Conservation (phyloP, 352 stramenopile species). For the Pythium phragmitis region DNA sequence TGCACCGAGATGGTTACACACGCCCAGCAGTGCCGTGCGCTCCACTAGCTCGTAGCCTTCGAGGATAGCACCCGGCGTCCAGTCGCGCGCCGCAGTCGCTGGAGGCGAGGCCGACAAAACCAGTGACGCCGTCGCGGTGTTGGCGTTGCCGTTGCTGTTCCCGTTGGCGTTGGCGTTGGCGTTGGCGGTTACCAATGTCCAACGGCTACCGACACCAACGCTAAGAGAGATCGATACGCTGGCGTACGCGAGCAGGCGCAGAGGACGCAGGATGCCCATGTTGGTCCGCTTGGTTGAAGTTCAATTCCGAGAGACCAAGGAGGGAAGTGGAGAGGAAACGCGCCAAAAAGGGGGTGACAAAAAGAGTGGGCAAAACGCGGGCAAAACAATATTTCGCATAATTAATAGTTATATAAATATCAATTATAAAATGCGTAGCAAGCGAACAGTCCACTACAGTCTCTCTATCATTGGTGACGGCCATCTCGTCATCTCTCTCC, state of each 20-base stretch:
- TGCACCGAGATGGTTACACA: slow-evolving; percentile 48
- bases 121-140: neutral
- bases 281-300: slow-evolving; percentile 10
- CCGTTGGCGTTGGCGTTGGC: neutral
- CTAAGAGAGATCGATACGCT: neutral
- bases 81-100: slow-evolving; percentile 2
- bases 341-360: slow-evolving; percentile 1
- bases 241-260: neutral
- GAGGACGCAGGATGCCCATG: neutral
- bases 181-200: neutral
- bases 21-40: slow-evolving; percentile 54
- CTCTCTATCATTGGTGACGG: too few relatives aligned
- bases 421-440: slow-evolving; percentile 6
- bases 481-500: too few relatives aligned
- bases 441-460: too few relatives aligned
- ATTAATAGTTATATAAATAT: slow-evolving; percentile 18
- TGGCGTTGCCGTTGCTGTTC: neutral
- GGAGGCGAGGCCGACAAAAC: too few relatives aligned
- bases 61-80: slow-evolving; percentile 38
- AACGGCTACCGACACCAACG: neutral
- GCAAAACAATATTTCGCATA: neutral
- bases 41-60: slow-evolving; percentile 75
- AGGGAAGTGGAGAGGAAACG: neutral
- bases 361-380: slow-evolving; percentile 13
- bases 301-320: neutral